Base-by-base conservation (phyloP, 2,329 filamentous ascomycete species). In the Diplodia scrobiculata region DNA sequence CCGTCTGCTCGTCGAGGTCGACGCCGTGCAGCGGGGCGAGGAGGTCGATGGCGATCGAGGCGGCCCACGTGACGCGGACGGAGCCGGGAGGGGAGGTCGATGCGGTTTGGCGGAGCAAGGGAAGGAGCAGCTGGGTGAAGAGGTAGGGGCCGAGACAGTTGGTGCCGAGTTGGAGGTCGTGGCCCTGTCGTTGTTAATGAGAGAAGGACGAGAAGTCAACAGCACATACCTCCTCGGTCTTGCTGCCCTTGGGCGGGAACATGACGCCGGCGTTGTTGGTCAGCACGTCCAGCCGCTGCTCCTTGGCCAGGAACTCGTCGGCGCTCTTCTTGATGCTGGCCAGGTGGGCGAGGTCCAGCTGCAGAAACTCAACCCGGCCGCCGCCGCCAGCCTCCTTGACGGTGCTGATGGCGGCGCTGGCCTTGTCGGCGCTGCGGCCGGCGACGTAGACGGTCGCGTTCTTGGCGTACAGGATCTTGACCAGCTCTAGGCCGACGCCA, bases 361-460 rank as follows among this genome's bases (percentile, higher is more conserved):
- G 67, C 3, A 77, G 66, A 55, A 72, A 73, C 25, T 70, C 55
- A 2, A 76, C 65, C 6, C 68, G 29, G 63, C 63, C 17, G 68
- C 67, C 5, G 62, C 55, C 10, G 70, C 67, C 7, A 17, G 74
- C 19, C 64, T 25, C 41, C 34, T 79, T 74, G 68, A 86, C 81
- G 2, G 74, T 68, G 3, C 74, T 71, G 55, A 87, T 82, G 47
- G 83, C 83, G 0, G 72, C 68, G 2, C 73, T 71, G 11, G 77
- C 83, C 68, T 83, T 83, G 14, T 78, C 73, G 29, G 77, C 70
- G 4, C 74, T 80, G 36, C 85, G 83, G 2, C 80, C 80, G 4
- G 84, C 84, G 29, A 86, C 72, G 72, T 86, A 87, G n/a, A 87
- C 81, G 2, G 77, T 84, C 45, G 79, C 84, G 66, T 85, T 83